Evolutionary conservation across 2,329 filamentous ascomycete genomes (phyloP).

Genomic region (Westerdykella sp.): DNA sequence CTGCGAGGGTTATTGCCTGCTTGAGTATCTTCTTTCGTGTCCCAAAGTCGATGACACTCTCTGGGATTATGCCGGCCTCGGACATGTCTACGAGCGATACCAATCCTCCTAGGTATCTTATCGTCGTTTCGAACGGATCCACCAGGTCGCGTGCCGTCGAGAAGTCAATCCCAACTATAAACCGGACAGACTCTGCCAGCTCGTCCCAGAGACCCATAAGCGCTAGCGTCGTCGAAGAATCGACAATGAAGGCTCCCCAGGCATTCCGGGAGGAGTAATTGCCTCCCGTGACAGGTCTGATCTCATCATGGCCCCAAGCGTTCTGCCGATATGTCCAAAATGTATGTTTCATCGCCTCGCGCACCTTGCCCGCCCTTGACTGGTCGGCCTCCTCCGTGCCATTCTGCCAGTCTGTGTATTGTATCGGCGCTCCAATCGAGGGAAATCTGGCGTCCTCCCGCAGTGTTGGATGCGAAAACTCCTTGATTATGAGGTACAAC

Average conservation of each 20-base stretch:
- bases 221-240: conserved; percentile 36
- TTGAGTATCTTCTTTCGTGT: conserved; percentile 31
- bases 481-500: conserved; percentile 37
- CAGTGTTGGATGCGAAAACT: conserved; percentile 29
- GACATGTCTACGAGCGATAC: conserved; percentile 38
- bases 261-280: conserved; percentile 34
- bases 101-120: conserved; percentile 37
- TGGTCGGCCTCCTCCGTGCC: conserved; percentile 31
- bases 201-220: conserved; percentile 42
- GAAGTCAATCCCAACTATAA: conserved; percentile 37
- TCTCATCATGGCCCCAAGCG: conserved; percentile 39
- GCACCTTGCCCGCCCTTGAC: conserved; percentile 28
- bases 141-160: conserved; percentile 29
- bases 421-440: conserved; percentile 25
- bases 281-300: conserved; percentile 35
- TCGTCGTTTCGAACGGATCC: conserved; percentile 40
- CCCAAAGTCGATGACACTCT: conserved; percentile 23
- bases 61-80: conserved; percentile 37
- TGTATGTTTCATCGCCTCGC: conserved; percentile 37
- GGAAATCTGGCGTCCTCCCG: conserved; percentile 9
- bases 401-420: conserved; percentile 30
- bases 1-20: conserved; percentile 35
- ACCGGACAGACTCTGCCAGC: conserved; percentile 34
- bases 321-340: conserved; percentile 36
- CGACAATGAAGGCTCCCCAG: conserved; percentile 41